These are phyloP conservation scores for Ceratocystis diversiconidia DNA, from an alignment of 2,329 filamentous ascomycete species.

Conservation along the genomic window DNA sequence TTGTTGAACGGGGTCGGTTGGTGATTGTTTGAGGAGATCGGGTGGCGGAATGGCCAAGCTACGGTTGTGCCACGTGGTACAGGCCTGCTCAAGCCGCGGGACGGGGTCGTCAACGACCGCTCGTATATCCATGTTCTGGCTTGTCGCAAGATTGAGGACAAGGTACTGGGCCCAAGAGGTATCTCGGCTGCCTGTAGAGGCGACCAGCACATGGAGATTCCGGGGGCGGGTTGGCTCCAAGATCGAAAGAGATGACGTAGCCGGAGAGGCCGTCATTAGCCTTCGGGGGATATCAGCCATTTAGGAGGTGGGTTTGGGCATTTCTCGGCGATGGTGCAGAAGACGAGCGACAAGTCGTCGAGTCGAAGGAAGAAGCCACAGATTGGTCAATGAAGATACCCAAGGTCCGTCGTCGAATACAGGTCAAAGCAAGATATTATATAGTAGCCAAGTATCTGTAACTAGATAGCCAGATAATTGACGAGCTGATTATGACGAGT, in stretches of 20 bases:
- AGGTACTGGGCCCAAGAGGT: constrained; percentile 52
- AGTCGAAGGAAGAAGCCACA: neutral
- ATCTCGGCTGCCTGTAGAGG: constrained; percentile 50
- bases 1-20: constrained; percentile 16
- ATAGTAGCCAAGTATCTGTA: too few species aligned
- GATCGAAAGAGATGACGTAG: constrained; percentile 27
- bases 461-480: too few species aligned
- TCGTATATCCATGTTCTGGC: constrained; percentile 44
- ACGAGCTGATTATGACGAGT: too few species aligned
- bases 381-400: too few species aligned
- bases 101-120: constrained; percentile 53
- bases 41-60: constrained; percentile 31
- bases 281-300: constrained; percentile 14
- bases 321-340: neutral
- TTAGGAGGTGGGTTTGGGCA: constrained; percentile 7
- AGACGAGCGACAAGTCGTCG: neutral
- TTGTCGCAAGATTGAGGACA: constrained; percentile 52
- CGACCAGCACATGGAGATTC: constrained; percentile 44
- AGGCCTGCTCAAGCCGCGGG: constrained; percentile 47
- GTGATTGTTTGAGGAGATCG: constrained; percentile 11
- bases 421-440: too few species aligned
- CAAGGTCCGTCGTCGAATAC: too few species aligned
- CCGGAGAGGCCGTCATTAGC: constrained; percentile 20
- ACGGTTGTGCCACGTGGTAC: constrained; percentile 44
- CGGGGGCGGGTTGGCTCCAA: constrained; percentile 25